Base-by-base conservation (phyloP, 768 basidiomycete species). In the Chalciporus chontae region DNA sequence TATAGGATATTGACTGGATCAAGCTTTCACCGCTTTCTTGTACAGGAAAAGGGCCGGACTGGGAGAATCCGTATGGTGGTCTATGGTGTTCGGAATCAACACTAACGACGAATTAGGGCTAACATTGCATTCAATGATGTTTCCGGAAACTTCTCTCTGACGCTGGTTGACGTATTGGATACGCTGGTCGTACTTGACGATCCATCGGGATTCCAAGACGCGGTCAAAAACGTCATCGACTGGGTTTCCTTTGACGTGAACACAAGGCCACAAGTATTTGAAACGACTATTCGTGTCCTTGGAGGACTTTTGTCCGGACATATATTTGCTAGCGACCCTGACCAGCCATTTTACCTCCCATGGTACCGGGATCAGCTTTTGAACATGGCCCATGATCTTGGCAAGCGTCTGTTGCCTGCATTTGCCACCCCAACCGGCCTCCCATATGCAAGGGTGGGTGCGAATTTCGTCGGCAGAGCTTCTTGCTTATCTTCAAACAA, bases 191-290 rank as follows among this genome's bases (percentile, higher is more conserved):
- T 97, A n/a, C 76, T 94, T 29, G 77, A 82, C 56, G 90, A 94
- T 61, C 79, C 78, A 19, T 61, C 72, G 44, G 89, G 85, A 6
- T 97, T 96, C 61, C 87, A 90, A 59, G 73, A 73, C n/a, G 94
- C 91, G 3, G 85, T 98, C 45, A 81, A 79, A 51, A 81, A 88
- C 54, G 80, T 93, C 47, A 86, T 95, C 44, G 69, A 82, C 46
- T 83, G 80, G 77, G 89, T 96, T 34, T 85, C 85, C 1, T 97
- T 96, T 66, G 90, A 97, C 63, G 87, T 93, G 50, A 85, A 97
- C 68, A 92, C 91, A 37, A 91, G 84, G 67, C 93, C 96, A n/a
- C 95, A 99, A 76, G 87, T 98, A 4, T 99, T 99, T 62, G 95
- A 99, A 72, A 90, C 90, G 9, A 97, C 91, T 1, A 98, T 98